Evolutionary conservation across 495 filamentous ascomycete genomes (phyloP).

Genomic region (Penicillium alfredii): DNA sequence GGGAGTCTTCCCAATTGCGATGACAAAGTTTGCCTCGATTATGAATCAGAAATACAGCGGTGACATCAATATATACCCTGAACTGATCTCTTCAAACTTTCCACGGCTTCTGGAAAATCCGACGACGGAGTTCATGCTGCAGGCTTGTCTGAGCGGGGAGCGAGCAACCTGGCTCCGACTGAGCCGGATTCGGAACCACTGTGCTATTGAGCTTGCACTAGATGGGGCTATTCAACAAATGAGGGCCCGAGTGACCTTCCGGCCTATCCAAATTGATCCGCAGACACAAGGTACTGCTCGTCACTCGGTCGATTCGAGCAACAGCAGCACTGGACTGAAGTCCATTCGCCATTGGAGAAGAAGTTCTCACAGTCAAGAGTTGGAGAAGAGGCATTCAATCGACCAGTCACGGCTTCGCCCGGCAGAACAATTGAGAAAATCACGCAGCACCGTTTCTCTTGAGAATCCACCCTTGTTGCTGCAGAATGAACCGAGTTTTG

Average conservation of each 20-base stretch:
- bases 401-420: slow-evolving; percentile 13
- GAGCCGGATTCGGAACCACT: slow-evolving; percentile 72
- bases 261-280: slow-evolving; percentile 62
- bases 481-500: slow-evolving; percentile 8
- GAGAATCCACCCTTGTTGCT: slow-evolving; percentile 18
- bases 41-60: slow-evolving; percentile 87
- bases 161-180: slow-evolving; percentile 88
- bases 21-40: slow-evolving; percentile 75
- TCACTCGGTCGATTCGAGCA: slow-evolving; percentile 17
- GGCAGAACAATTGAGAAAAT: slow-evolving; percentile 20
- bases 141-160: slow-evolving; percentile 70
- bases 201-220: slow-evolving; percentile 79
- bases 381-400: slow-evolving; percentile 15
- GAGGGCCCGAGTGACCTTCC: slow-evolving; percentile 72
- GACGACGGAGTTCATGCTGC: slow-evolving; percentile 81
- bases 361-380: slow-evolving; percentile 34
- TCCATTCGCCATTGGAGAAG: slow-evolving; percentile 19
- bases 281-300: slow-evolving; percentile 14
- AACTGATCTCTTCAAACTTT: slow-evolving; percentile 67
- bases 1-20: slow-evolving; percentile 71
- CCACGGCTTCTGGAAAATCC: slow-evolving; percentile 77
- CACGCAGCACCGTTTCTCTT: slow-evolving; percentile 30
- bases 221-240: slow-evolving; percentile 76
- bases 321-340: slow-evolving; percentile 20
- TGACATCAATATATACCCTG: slow-evolving; percentile 91